phyloP scores from a whole-genome alignment of 1,284 basidiomycete species.

The Ganoderma sinense region DNA sequence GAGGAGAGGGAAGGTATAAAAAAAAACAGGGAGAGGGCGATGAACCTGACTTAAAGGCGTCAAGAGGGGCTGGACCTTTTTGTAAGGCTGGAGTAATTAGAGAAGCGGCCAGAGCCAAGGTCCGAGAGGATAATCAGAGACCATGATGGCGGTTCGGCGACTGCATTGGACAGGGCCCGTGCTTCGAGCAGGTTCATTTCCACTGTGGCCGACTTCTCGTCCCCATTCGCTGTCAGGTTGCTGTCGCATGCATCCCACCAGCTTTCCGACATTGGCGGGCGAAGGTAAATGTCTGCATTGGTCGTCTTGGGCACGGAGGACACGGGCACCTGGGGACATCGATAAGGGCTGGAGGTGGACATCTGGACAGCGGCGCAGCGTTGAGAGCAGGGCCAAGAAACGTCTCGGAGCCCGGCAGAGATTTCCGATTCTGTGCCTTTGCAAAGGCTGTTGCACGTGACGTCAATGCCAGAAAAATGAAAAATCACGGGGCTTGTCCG shows the following conservation, averaged over 20 bases:
- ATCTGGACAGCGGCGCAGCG: background rate
- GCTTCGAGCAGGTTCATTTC: background rate
- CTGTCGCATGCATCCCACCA: background rate
- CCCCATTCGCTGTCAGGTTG: background rate
- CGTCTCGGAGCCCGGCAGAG: too few species aligned
- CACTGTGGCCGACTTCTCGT: background rate
- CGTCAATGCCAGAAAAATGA: background rate
- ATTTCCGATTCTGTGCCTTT: background rate
- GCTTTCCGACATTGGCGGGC: background rate
- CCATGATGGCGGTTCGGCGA: background rate
- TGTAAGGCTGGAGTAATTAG: background rate
- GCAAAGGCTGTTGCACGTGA: background rate
- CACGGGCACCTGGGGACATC: background rate
- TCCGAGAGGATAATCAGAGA: conserved; percentile 16
- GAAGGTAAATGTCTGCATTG: background rate
- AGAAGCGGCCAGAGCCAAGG: conserved; percentile 15
- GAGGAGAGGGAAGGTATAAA: background rate
- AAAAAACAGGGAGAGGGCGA: conserved; percentile 4
- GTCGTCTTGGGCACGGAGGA: background rate
- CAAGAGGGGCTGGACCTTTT: background rate
- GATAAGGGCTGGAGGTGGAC: background rate
- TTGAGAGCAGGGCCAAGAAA: background rate
- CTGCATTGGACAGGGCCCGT: background rate
- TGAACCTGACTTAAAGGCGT: background rate
- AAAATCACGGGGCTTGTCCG: background rate